phyloP scores from a whole-genome alignment of 768 basidiomycete species.

The Boletus subcaerulescens region DNA sequence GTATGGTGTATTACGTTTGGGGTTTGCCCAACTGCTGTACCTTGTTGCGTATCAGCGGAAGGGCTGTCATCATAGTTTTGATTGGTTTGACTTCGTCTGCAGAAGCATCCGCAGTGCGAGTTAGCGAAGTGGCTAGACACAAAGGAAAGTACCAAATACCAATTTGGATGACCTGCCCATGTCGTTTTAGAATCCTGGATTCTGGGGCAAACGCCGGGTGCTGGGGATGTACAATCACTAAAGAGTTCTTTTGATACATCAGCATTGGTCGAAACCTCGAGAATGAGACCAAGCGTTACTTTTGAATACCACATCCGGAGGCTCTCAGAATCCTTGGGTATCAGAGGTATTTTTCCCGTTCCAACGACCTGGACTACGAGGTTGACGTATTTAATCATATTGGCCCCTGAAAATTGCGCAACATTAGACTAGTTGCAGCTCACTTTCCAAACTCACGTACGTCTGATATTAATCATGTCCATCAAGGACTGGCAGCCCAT shows the following conservation, averaged over 20 bases:
- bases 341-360: conserved; percentile 49
- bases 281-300: conserved; percentile 33
- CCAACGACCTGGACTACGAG: conserved; percentile 81
- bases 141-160: conserved; percentile 41
- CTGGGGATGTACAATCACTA: conserved; percentile 62
- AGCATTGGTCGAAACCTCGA: neutral
- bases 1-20: conserved; percentile 6
- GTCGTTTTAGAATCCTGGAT: conserved; percentile 48
- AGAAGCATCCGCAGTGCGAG: neutral
- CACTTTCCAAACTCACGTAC: conserved; percentile 40
- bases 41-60: conserved; percentile 62
- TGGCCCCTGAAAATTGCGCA: conserved; percentile 37
- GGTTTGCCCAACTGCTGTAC: conserved; percentile 36
- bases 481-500: conserved; percentile 76
- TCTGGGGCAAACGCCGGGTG: conserved; percentile 50
- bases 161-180: conserved; percentile 62
- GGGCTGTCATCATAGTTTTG: conserved; percentile 63
- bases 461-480: conserved; percentile 66
- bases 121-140: neutral
- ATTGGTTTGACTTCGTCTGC: conserved; percentile 72
- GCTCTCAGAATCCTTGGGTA: conserved; percentile 53
- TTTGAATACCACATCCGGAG: conserved; percentile 71
- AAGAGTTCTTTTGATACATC: conserved; percentile 55
- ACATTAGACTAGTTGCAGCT: neutral
- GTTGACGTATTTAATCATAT: conserved; percentile 61